Evolutionary conservation across 2,329 filamentous ascomycete genomes (phyloP).

Genomic region (Penicillium sumatraense): DNA sequence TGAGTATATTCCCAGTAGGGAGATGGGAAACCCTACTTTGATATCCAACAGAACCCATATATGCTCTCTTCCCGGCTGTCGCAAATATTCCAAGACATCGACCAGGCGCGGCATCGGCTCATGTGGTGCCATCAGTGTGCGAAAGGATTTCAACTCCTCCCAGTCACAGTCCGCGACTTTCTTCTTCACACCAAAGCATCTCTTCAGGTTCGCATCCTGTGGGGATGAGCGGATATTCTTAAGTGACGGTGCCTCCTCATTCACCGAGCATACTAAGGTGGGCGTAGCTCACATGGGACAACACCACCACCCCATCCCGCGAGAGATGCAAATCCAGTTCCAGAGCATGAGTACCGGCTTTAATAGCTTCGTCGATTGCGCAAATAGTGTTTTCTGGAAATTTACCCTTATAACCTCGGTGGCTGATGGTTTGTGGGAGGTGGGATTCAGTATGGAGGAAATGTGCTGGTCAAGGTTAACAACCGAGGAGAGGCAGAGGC

Average conservation of each 20-base stretch:
- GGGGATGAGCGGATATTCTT: constrained; percentile 5
- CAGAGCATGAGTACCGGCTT: constrained; percentile 76
- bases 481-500: too few species aligned
- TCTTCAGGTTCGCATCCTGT: constrained; percentile 74
- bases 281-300: constrained; percentile 69
- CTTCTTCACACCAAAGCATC: constrained; percentile 78
- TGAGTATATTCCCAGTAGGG: too few species aligned
- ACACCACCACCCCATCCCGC: constrained; percentile 79
- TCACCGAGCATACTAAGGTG: neutral
- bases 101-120: constrained; percentile 73
- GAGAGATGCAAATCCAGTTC: constrained; percentile 89
- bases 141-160: constrained; percentile 70
- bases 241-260: too few species aligned
- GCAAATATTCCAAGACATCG: constrained; percentile 76
- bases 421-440: constrained; percentile 46
- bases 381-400: constrained; percentile 86
- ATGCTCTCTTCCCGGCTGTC: constrained; percentile 65
- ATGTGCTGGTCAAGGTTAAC: constrained; percentile 9
- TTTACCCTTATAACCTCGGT: constrained; percentile 63
- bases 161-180: constrained; percentile 78
- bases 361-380: constrained; percentile 74
- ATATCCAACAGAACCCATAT: constrained; percentile 88
- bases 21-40: too few species aligned
- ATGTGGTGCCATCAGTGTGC: constrained; percentile 69
- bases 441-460: constrained; percentile 15